Percentiles rank a stretch among this genome's conserved stretches.
Evolutionary conservation across 495 filamentous ascomycete genomes (phyloP).

Genomic region (Penicillium daleae): DNA sequence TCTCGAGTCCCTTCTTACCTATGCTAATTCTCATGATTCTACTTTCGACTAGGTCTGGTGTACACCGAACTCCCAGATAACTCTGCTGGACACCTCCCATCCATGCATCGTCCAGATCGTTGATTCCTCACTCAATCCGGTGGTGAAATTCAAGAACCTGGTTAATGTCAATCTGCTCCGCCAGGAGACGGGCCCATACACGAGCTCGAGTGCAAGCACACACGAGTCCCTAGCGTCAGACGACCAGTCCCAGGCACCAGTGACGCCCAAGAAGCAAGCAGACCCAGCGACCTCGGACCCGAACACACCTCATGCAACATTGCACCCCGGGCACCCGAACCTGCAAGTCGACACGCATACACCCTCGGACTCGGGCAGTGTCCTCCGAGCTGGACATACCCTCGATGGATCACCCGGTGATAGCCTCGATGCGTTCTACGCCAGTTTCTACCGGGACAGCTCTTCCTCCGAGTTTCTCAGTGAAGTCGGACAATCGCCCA

Average conservation of each 20-base stretch:
- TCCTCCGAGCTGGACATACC: background rate
- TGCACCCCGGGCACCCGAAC: background rate
- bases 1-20: background rate
- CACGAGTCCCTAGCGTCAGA: background rate
- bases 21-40: background rate
- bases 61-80: background rate
- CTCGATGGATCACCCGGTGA: constrained; percentile 5
- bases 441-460: background rate
- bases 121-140: background rate
- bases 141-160: background rate
- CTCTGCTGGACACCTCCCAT: constrained; percentile 7
- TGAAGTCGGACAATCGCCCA: background rate
- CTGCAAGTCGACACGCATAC: background rate
- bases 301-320: background rate
- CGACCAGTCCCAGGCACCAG: background rate
- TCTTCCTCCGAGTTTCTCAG: background rate
- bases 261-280: background rate
- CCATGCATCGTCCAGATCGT: background rate
- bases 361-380: constrained; percentile 9
- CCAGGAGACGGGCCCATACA: background rate
- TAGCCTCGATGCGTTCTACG: constrained; percentile 3
- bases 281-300: background rate
- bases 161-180: background rate
- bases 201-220: background rate
- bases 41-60: constrained; percentile 11